Evolutionary conservation across 345 rosid species (phyloP).

Genomic region (Dovyalis caffra): DNA sequence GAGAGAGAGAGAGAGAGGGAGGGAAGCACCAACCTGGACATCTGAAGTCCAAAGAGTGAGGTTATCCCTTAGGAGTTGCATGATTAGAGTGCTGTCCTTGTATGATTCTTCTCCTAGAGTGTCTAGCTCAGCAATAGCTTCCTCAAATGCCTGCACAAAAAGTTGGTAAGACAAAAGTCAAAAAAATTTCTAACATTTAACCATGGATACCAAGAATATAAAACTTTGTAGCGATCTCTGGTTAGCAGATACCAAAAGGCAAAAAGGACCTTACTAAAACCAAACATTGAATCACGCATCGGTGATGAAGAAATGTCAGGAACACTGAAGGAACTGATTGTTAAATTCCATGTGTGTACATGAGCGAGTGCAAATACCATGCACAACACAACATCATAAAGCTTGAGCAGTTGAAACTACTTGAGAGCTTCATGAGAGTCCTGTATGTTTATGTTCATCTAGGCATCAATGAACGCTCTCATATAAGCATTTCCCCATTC

Average conservation of each 20-base stretch:
- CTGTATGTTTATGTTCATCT: neutral
- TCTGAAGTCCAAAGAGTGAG: constrained; percentile 99
- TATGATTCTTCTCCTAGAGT: constrained; percentile 93
- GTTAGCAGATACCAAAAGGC: neutral
- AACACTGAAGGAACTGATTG: neutral
- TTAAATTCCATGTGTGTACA: neutral
- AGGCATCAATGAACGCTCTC: neutral
- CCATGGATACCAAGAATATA: neutral
- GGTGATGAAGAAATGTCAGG: neutral
- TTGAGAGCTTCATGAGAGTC: neutral
- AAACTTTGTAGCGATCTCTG: neutral
- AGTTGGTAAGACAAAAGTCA: neutral
- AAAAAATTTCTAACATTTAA: neutral
- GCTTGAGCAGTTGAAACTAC: neutral
- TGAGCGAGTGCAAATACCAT: neutral
- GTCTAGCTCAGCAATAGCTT: constrained; percentile 94
- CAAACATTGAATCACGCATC: neutral
- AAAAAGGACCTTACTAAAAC: neutral
- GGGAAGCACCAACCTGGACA: constrained; percentile 55
- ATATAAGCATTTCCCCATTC: neutral
- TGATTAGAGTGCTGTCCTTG: constrained; percentile 98
- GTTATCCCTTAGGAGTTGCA: constrained; percentile 94
- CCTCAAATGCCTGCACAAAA: constrained; percentile 75
- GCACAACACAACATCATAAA: neutral
- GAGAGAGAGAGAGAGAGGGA: neutral